These are phyloP conservation scores for Mycena polygramma DNA, from an alignment of 768 basidiomycete species.

Conservation along the genomic window DNA sequence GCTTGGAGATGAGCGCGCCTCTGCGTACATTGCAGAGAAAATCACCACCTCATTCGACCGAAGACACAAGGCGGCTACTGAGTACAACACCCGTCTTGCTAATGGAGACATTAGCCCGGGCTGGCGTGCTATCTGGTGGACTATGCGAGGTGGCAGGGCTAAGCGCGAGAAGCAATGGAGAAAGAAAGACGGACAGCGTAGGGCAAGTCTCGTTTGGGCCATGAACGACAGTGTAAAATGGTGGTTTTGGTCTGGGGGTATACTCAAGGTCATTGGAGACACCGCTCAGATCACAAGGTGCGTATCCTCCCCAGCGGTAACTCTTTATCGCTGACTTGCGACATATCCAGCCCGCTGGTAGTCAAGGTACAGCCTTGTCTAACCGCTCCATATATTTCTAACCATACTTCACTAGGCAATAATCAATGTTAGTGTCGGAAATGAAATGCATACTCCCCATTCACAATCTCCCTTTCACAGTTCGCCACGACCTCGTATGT, in stretches of 20 bases:
- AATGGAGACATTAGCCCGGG: conserved; percentile 74
- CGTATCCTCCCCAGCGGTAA: not conserved
- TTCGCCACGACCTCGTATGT: conserved; percentile 76
- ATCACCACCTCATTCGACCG: conserved; percentile 76
- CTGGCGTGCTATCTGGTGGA: conserved; percentile 69
- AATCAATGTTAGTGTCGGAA: conserved; percentile 21
- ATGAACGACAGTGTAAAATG: conserved; percentile 84
- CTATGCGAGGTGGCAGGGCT: conserved; percentile 63
- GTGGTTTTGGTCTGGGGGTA: conserved; percentile 83
- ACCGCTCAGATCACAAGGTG: conserved; percentile 72
- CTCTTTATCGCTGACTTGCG: not conserved
- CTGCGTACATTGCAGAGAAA: conserved; percentile 70
- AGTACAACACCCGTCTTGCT: conserved; percentile 79
- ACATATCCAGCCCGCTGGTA: conserved; percentile 68
- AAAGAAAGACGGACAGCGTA: conserved; percentile 70
- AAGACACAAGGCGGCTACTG: conserved; percentile 66
- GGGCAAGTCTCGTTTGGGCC: conserved; percentile 74
- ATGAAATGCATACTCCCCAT: not conserved
- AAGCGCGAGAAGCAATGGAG: conserved; percentile 76
- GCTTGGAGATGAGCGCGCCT: conserved; percentile 72
- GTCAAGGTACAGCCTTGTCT: conserved; percentile 69
- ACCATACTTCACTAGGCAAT: conserved; percentile 27
- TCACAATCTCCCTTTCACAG: conserved; percentile 71
- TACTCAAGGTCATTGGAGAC: conserved; percentile 73
- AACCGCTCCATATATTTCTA: not conserved